Conservation (phyloP, 1,284 basidiomycete genomes). For the Hemileia vastatrix region DNA sequence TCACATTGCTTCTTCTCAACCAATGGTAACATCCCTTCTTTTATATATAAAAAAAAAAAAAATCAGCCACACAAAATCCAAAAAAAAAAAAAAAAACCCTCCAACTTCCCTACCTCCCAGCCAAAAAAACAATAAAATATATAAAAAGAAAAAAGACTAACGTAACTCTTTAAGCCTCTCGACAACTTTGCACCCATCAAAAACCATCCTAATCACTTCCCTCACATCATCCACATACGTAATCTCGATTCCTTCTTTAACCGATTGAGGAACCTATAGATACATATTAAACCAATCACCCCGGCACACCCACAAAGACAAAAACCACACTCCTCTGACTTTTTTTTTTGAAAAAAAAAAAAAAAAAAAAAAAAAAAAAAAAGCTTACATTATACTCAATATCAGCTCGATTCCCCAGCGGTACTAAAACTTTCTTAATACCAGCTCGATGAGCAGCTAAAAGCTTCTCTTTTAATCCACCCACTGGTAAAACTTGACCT, state of each 20-base stretch:
- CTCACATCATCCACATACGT: conserved; percentile 84
- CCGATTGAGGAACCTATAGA: conserved; percentile 63
- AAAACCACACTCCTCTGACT: neutral
- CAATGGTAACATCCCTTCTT: too few species aligned
- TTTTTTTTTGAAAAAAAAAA: neutral
- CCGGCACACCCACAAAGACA: neutral
- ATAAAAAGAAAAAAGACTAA: too few species aligned
- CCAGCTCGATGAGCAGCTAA: conserved; percentile 85
- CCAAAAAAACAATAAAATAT: too few species aligned
- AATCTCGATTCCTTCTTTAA: conserved; percentile 83
- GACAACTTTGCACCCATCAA: too few species aligned
- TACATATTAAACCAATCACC: too few species aligned
- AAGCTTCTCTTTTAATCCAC: conserved; percentile 68
- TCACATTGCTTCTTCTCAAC: too few species aligned
- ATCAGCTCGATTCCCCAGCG: conserved; percentile 74
- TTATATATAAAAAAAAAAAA: too few species aligned
- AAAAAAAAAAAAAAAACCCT: too few species aligned
- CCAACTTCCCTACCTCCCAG: too few species aligned
- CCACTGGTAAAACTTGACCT: conserved; percentile 84
- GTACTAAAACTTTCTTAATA: conserved; percentile 81
- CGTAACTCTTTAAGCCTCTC: too few species aligned
- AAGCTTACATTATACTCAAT: conserved; percentile 72
- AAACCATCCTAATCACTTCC: conserved; percentile 77
- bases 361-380: neutral
- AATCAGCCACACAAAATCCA: too few species aligned